Base-by-base conservation (phyloP, 2,329 filamentous ascomycete species). In the Capronia epimyces region DNA sequence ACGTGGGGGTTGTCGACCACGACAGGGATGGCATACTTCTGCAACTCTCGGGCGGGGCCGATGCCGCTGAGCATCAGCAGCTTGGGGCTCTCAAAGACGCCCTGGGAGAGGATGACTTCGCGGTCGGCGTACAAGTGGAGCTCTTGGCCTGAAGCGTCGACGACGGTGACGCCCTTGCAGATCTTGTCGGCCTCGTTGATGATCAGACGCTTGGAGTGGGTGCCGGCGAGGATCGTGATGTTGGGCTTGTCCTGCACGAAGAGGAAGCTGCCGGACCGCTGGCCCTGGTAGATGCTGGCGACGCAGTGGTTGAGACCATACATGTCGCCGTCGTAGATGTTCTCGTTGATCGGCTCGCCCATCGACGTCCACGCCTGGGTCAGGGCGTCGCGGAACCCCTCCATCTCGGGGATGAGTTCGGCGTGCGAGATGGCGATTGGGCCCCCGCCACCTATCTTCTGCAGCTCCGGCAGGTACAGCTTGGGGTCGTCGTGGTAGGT, bases 61-160 rank as follows among this genome's bases (percentile, higher is more conserved):
- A 86, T 74, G 16, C 83, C 83, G 45, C 72, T 78, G 1, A 84
- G 74, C 68, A 82, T 79, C 7, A 86, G 75, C 1, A 86, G 66
- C 65, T 86, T 82, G 4, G 81, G 80, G 1, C 76, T 76, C 66
- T 84, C 81, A 65, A 79, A 84, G 1, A 78, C 75, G 13, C 82
- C 82, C 4, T 64, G 72, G 3, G 71, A 65, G 36, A 75, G 52
- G 51, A 76, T 72, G 42, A 75, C 67, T 57, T 81, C 79, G 25
- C 67, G 67, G 20, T 65, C 71, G 31, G 79, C 76, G 5, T 65
- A 67, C 54, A 81, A 70, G 25, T 61, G 71, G 24, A 73, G 66
- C 44, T 73, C 70, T 12, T 72, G 54, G 20, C 70, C 71, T 10
- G 64, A 59, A 2, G 67, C 60, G 7, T 64, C 68, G 41, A 78